A percentile compares a stretch with the other conserved stretches of the same genome.
These are phyloP conservation scores for Arachnopeziza araneosa DNA, from an alignment of 2,329 filamentous ascomycete genomes.

Conservation along the genomic window DNA sequence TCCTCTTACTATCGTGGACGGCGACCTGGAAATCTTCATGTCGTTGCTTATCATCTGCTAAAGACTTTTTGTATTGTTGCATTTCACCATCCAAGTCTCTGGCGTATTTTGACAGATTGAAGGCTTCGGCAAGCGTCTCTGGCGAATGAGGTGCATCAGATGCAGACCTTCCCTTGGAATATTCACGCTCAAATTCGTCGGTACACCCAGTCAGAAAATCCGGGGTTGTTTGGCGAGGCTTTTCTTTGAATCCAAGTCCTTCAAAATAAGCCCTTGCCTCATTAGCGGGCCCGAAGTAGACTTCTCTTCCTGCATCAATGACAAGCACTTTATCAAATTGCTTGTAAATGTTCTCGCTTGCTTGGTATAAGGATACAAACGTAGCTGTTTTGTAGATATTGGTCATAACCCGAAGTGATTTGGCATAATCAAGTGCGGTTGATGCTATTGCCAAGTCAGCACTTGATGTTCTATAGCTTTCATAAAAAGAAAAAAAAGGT, in stretches of 20 bases:
- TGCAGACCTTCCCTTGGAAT: conserved; percentile 59
- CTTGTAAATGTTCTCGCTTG: conserved; percentile 63
- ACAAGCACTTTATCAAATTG: conserved; percentile 78
- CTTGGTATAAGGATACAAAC: conserved; percentile 63
- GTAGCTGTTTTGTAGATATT: conserved; percentile 68
- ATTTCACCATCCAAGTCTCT: conserved; percentile 59
- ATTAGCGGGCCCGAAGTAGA: conserved; percentile 57
- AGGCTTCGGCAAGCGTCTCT: conserved; percentile 63
- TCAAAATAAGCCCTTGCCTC: conserved; percentile 61
- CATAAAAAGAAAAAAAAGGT: no score
- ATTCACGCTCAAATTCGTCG: conserved; percentile 77
- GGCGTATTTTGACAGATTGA: conserved; percentile 57
- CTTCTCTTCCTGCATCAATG: conserved; percentile 65
- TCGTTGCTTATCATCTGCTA: conserved; percentile 59
- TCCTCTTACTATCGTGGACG: conserved; percentile 72
- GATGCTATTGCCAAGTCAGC: conserved; percentile 46
- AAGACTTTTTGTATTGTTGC: conserved; percentile 56
- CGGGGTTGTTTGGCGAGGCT: conserved; percentile 58
- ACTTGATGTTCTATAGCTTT: no score
- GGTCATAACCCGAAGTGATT: conserved; percentile 66
- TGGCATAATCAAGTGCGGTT: conserved; percentile 72
- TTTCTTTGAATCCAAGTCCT: conserved; percentile 55
- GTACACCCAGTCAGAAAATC: conserved; percentile 75
- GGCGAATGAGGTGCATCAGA: conserved; percentile 64
- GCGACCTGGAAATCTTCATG: conserved; percentile 73